A percentile compares a stretch with the other conserved stretches of the same genome.
Conservation (phyloP, 352 stramenopile species). For the Phytophthora brassicae region DNA sequence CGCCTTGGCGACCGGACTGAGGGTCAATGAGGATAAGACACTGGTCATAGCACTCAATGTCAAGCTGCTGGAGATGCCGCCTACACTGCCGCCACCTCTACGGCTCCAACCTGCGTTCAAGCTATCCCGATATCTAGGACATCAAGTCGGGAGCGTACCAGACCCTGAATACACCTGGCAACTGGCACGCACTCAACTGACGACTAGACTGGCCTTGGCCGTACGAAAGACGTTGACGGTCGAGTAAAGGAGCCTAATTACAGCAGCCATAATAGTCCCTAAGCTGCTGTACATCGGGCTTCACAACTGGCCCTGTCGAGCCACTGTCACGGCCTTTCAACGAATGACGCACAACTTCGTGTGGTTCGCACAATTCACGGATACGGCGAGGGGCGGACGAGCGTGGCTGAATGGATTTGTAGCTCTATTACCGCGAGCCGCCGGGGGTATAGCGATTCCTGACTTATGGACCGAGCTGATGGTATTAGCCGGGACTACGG, state of each 20-base stretch:
- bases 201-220: not conserved
- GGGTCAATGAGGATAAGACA: not conserved
- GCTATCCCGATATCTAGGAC: not conserved
- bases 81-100: not conserved
- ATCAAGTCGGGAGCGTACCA: not conserved
- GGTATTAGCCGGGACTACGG: not conserved
- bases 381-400: not conserved
- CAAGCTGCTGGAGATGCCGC: not conserved
- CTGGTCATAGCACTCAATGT: not conserved
- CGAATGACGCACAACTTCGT: not conserved
- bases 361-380: not conserved
- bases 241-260: not conserved
- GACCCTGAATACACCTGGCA: not conserved
- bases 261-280: not conserved
- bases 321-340: not conserved
- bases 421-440: not conserved
- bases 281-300: not conserved
- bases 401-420: not conserved
- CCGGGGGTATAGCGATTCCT: not conserved
- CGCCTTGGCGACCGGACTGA: not conserved
- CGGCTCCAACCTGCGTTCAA: not conserved
- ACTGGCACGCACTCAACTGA: not conserved
- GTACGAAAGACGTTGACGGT: not conserved
- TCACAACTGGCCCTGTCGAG: not conserved
- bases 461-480: not conserved